Percentiles rank a stretch among this genome's conserved stretches.
Evolutionary conservation across 306 rosid genomes (phyloP).

Genomic region (Comarum palustre): DNA sequence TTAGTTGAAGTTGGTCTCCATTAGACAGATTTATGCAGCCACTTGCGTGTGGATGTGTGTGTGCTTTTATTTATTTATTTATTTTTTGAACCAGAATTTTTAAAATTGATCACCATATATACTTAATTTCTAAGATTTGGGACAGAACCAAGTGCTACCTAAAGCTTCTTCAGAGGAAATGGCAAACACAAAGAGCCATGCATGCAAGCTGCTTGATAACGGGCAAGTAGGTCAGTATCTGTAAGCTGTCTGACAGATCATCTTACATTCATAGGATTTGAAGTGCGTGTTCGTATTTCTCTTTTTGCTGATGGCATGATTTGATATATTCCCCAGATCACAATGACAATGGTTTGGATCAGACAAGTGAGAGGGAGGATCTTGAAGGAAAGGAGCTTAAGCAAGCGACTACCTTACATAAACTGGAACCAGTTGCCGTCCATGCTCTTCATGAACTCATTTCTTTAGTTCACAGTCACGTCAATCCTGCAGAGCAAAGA

Average conservation of each 20-base stretch:
- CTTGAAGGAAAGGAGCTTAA: constrained; percentile 41
- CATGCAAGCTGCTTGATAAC: constrained; percentile 27
- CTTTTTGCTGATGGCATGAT: constrained; percentile 26
- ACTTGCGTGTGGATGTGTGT: neutral
- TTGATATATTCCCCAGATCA: constrained; percentile 48
- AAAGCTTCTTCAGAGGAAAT: constrained; percentile 34
- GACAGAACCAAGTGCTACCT: constrained; percentile 66
- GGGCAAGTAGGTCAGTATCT: constrained; percentile 47
- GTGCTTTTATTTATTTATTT: neutral
- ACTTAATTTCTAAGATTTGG: constrained; percentile 21
- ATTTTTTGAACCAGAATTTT: neutral
- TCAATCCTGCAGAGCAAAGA: constrained; percentile 39
- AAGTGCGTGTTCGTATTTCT: neutral
- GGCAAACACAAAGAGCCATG: constrained; percentile 32
- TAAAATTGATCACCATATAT: constrained; percentile 12
- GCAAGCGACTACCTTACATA: constrained; percentile 38
- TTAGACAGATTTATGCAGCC: neutral
- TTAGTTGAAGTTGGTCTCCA: neutral
- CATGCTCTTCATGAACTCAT: constrained; percentile 83
- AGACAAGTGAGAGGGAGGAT: constrained; percentile 38
- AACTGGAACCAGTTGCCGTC: constrained; percentile 53
- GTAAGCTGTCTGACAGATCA: constrained; percentile 22
- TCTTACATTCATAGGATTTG: constrained; percentile 13
- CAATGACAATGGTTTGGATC: constrained; percentile 30
- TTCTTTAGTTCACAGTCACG: constrained; percentile 66